These are phyloP conservation scores for Batkoa obscura DNA, from an alignment of 371 early-diverging fungal genomes.

Conservation along the genomic window DNA sequence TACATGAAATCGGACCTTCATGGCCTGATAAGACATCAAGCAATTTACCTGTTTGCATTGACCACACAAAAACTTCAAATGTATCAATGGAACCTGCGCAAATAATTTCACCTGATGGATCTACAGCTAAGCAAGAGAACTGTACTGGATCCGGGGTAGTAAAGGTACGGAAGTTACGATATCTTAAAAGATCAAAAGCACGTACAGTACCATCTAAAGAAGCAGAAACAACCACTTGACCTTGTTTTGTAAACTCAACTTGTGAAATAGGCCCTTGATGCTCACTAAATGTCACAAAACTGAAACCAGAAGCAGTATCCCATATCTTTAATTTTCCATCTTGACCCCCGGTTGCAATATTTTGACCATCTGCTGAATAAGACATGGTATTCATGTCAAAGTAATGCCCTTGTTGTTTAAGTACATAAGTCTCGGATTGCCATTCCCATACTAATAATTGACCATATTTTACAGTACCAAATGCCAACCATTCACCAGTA, in stretches of 20 bases:
- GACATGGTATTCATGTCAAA: constrained; percentile 78
- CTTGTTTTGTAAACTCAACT: constrained; percentile 77
- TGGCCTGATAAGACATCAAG: constrained; percentile 90
- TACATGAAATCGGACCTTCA: constrained; percentile 67
- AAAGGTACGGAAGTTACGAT: constrained; percentile 94
- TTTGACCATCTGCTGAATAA: constrained; percentile 86
- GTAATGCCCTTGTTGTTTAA: constrained; percentile 95
- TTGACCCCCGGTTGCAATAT: constrained; percentile 87
- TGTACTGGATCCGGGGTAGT: constrained; percentile 90
- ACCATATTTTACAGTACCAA: constrained; percentile 77
- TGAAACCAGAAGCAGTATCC: constrained; percentile 88
- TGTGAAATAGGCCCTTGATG: constrained; percentile 69
- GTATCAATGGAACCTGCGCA: constrained; percentile 89
- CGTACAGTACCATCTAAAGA: constrained; percentile 94
- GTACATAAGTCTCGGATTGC: constrained; percentile 93
- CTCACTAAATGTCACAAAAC: constrained; percentile 91
- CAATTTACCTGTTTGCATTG: constrained; percentile 90
- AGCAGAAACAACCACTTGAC: constrained; percentile 82
- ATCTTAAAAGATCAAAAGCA: constrained; percentile 89
- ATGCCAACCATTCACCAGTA: constrained; percentile 94
- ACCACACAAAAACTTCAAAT: constrained; percentile 94
- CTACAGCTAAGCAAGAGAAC: constrained; percentile 80
- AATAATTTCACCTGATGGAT: constrained; percentile 90
- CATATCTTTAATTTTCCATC: constrained; percentile 96
- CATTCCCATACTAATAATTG: constrained; percentile 98